These are phyloP conservation scores for Vachellia collinsii DNA, from an alignment of 306 rosid species.

Conservation along the genomic window DNA sequence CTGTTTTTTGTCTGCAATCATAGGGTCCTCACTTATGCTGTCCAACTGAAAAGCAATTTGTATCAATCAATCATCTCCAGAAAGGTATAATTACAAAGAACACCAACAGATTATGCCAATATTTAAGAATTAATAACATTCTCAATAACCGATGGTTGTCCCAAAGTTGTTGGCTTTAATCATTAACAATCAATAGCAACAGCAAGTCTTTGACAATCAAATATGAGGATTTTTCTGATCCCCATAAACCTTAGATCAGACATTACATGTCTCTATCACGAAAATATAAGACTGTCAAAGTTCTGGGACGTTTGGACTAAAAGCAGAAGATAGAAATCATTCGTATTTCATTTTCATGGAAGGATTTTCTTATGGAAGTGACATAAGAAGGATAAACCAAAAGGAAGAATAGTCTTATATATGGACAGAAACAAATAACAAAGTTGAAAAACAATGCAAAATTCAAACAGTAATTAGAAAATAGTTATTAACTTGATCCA, in stretches of 20 bases:
- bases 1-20: slow-evolving; percentile 61
- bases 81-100: neutral
- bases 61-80: neutral
- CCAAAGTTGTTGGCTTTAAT: neutral
- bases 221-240: slow-evolving; percentile 29
- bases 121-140: neutral
- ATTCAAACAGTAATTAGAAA: slow-evolving; percentile 7
- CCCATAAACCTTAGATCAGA: slow-evolving; percentile 4
- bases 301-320: neutral
- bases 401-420: neutral
- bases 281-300: neutral
- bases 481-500: slow-evolving; percentile 3
- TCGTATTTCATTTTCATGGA: slow-evolving; percentile 23
- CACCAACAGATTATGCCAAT: slow-evolving; percentile 23
- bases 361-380: slow-evolving; percentile 18
- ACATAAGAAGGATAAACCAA: slow-evolving; percentile 3
- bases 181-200: neutral
- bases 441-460: slow-evolving; percentile 17
- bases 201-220: slow-evolving; percentile 30
- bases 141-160: neutral
- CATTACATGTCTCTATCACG: neutral
- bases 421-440: neutral
- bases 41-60: slow-evolving; percentile 59
- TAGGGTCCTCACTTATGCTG: slow-evolving; percentile 85
- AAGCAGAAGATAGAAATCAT: neutral